These are phyloP conservation scores for Isoetes taiwanensis DNA, from an alignment of 75 land plant genomes.

Conservation along the genomic window DNA sequence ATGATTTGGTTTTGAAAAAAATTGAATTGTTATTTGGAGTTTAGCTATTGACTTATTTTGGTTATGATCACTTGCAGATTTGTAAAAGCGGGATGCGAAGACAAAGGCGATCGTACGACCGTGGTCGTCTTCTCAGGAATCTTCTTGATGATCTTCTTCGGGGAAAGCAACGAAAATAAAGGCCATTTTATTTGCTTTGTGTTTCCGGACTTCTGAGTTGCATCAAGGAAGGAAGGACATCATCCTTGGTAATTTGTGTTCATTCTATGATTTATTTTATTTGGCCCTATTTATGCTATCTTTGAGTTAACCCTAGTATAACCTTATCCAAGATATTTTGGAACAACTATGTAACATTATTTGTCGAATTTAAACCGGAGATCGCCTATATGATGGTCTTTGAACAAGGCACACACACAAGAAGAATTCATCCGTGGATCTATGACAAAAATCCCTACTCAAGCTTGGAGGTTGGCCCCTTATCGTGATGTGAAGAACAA, in stretches of 20 bases:
- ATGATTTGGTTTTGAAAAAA: background rate
- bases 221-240: conserved; percentile 69
- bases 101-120: conserved; percentile 91
- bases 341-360: conserved; percentile 97
- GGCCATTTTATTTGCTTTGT: conserved; percentile 79
- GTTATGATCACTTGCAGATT: conserved; percentile 41
- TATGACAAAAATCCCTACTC: conserved; percentile 99
- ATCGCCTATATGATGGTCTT: conserved; percentile 77
- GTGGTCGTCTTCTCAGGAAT: conserved; percentile 74
- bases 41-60: conserved; percentile 1
- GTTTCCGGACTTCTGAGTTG: conserved; percentile 73
- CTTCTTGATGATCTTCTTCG: conserved; percentile 72
- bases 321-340: conserved; percentile 67
- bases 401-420: conserved; percentile 97
- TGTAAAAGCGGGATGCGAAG: conserved; percentile 73
- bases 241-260: too few relatives aligned
- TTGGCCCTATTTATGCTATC: too few relatives aligned
- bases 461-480: conserved; percentile 86
- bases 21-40: background rate
- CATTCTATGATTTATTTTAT: too few relatives aligned
- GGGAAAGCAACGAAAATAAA: conserved; percentile 89
- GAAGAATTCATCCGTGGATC: conserved; percentile 99
- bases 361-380: conserved; percentile 91
- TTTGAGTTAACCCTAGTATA: background rate
- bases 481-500: conserved; percentile 97